Evolutionary conservation across 805 yeast genomes (phyloP).

Genomic region (Spathaspora sp.): DNA sequence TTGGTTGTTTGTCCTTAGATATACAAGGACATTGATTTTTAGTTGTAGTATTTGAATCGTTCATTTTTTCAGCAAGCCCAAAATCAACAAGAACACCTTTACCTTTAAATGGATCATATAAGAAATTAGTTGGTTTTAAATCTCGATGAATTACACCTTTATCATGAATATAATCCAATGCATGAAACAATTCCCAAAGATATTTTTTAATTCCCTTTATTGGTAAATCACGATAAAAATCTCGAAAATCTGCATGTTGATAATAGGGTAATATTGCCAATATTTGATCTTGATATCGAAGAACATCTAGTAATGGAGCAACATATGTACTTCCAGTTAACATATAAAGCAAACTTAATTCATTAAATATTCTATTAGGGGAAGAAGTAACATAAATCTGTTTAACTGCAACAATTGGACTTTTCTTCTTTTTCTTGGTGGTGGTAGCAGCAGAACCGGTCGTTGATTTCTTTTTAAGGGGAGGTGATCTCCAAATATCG

Average conservation of each 20-base stretch:
- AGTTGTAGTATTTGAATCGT: constrained; percentile 7
- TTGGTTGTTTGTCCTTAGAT: constrained; percentile 13
- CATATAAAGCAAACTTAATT: constrained; percentile 70
- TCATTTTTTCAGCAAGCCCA: constrained; percentile 76
- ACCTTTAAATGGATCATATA: constrained; percentile 61
- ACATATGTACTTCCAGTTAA: constrained; percentile 68
- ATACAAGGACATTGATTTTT: constrained; percentile 56
- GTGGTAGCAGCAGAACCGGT: constrained; percentile 13
- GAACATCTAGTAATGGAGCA: constrained; percentile 86
- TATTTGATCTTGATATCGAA: constrained; percentile 87
- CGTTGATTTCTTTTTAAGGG: constrained; percentile 23
- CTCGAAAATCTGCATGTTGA: constrained; percentile 86
- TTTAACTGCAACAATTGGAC: constrained; percentile 76
- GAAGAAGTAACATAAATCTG: constrained; percentile 94
- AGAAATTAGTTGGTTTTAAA: constrained; percentile 58
- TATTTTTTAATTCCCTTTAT: constrained; percentile 76
- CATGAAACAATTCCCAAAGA: constrained; percentile 74
- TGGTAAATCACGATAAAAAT: constrained; percentile 77
- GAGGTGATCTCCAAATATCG: constrained; percentile 45
- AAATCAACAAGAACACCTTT: constrained; percentile 87
- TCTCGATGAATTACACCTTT: constrained; percentile 42
- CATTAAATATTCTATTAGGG: constrained; percentile 87
- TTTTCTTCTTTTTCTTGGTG: constrained; percentile 21
- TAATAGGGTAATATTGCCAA: constrained; percentile 89
- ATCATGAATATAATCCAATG: constrained; percentile 58